Evolutionary conservation across 1,284 basidiomycete species (phyloP).

Genomic region (Moesziomyces antarcticus): DNA sequence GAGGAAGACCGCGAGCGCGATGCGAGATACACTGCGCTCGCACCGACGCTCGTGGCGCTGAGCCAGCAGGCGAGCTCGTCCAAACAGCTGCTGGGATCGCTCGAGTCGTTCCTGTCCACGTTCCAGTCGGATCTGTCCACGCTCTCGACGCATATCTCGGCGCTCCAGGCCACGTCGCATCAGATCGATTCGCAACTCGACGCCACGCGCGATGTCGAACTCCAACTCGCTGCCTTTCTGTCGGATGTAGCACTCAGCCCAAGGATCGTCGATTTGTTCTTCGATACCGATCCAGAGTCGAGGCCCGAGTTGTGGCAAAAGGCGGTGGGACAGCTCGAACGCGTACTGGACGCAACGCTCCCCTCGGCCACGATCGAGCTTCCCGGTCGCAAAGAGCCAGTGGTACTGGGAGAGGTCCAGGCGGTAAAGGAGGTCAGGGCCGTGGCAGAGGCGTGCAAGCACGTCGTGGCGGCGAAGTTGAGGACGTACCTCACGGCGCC

Average conservation of each 20-base stretch:
- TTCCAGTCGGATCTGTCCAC: conserved; percentile 93
- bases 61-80: conserved; percentile 79
- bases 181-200: conserved; percentile 87
- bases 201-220: conserved; percentile 84
- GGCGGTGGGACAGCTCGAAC: conserved; percentile 82
- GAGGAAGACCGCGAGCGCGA: conserved; percentile 4
- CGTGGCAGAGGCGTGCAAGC: conserved; percentile 83
- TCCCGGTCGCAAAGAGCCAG: neutral
- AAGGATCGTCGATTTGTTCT: conserved; percentile 78
- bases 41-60: conserved; percentile 33
- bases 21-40: conserved; percentile 10
- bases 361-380: conserved; percentile 71
- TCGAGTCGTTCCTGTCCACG: conserved; percentile 89
- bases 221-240: conserved; percentile 82
- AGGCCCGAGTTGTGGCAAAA: conserved; percentile 76
- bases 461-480: conserved; percentile 84
- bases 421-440: conserved; percentile 84
- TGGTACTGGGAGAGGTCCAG: conserved; percentile 61
- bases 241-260: conserved; percentile 86
- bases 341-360: conserved; percentile 75
- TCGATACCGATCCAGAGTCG: conserved; percentile 77
- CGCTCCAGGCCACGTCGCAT: conserved; percentile 87
- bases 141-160: conserved; percentile 93
- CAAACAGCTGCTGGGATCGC: conserved; percentile 74
- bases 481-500: conserved; percentile 86